Evolutionary conservation across 2,329 filamentous ascomycete species (phyloP), one percentile per base, ranked within the genome.

Genomic region (Dactylellina drechsleri): DNA sequence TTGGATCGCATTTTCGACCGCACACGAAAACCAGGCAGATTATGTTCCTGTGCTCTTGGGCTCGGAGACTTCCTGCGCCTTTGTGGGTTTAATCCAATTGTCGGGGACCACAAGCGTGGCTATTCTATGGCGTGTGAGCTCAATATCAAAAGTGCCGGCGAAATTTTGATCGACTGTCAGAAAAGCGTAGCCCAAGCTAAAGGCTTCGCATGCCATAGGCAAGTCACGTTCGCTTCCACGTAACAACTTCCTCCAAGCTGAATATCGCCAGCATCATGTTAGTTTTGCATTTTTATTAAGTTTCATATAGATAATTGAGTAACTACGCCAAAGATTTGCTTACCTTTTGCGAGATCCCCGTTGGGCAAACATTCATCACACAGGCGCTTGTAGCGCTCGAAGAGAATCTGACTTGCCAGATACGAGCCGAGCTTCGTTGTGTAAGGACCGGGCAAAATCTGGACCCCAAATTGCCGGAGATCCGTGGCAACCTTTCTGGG

Each of bases 371-470:
- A 28, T 53, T 53, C 47, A 3, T 5, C 4, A 53, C 28, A 53
- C 36, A 59, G 56, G 20, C 56, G 56, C 56, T 59, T 26, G 26
- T 59, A 59, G 15, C 36, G 31, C 56, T 59, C 56, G 15, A 15
- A 43, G 15, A 59, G 7, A 45, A 59, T n/a, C 28, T 8, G 7
- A 4, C 6, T 4, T 6, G 52, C 12, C 10, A 59, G 45, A 20
- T 59, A 8, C n/a, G 36, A 23, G 36, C 56, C 40, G 16, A 12
- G 36, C 7, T 15, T 59, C 16, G 56, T 59, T 12, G 5, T n/a
- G 23, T 59, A 45, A 2, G 56, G 56, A 36, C 31, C 56, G 13
- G 31, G 56, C 45, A 59, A 45, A 18, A 59, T 45, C 23, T 59
- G 45, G 36, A 59, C 36, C 56, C 40, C 31, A 18, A 59, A 45